These are phyloP conservation scores for Candida sonorensis DNA, from an alignment of 805 yeast genomes.

Conservation along the genomic window DNA sequence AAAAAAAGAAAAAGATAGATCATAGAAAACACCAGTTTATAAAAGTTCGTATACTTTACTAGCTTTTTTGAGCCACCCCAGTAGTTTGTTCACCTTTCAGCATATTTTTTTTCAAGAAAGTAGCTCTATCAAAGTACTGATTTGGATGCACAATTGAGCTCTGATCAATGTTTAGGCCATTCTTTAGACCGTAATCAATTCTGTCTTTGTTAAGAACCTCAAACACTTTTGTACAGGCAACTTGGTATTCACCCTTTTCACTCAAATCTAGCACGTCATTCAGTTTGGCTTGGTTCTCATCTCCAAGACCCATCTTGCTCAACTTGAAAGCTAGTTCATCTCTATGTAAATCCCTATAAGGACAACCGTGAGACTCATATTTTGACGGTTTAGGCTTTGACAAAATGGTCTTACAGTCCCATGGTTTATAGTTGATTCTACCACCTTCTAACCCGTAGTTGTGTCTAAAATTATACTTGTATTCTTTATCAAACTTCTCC, in stretches of 20 bases:
- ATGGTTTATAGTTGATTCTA: conserved; percentile 76
- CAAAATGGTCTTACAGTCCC: conserved; percentile 75
- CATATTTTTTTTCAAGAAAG: conserved; percentile 41
- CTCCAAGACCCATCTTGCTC: conserved; percentile 60
- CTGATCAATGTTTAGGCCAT: conserved; percentile 41
- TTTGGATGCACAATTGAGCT: conserved; percentile 80
- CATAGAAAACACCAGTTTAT: too few species aligned
- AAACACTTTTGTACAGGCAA: conserved; percentile 86
- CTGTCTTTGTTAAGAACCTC: conserved; percentile 56
- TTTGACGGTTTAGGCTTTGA: conserved; percentile 61
- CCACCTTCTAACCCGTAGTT: conserved; percentile 90
- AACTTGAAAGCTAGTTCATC: conserved; percentile 56
- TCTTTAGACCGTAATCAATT: conserved; percentile 28
- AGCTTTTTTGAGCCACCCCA: too few species aligned
- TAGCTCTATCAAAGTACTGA: conserved; percentile 73
- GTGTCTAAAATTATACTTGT: conserved; percentile 82
- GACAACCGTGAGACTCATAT: conserved; percentile 86
- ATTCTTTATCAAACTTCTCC: conserved; percentile 82
- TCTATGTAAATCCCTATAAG: conserved; percentile 69
- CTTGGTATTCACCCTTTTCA: conserved; percentile 62
- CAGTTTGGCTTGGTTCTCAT: conserved; percentile 35
- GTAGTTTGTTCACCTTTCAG: conserved; percentile 13
- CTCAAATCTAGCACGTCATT: conserved; percentile 62
- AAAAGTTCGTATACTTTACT: too few species aligned
- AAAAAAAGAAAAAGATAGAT: too few species aligned